phyloP scores from a whole-genome alignment of 1,284 basidiomycete genomes.

The Trametes polyzona region DNA sequence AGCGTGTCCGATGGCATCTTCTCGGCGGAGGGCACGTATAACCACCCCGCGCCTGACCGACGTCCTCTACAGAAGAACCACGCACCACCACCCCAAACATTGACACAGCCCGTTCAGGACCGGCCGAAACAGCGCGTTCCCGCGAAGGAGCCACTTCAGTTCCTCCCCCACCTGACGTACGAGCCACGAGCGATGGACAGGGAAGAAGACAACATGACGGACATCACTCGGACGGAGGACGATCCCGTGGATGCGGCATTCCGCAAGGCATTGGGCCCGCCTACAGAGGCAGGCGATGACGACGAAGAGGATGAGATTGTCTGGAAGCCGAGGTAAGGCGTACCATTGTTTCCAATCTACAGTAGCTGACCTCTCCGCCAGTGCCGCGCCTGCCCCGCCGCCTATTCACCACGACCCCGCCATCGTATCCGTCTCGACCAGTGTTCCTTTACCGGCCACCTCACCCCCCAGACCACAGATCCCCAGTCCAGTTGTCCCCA shows the following conservation, averaged over 20 bases:
- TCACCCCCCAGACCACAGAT: constrained; percentile 13
- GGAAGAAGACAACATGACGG: constrained; percentile 74
- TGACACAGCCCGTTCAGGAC: not conserved
- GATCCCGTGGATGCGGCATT: constrained; percentile 84
- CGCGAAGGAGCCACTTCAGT: not conserved
- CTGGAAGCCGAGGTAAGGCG: constrained; percentile 59
- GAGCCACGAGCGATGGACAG: constrained; percentile 32
- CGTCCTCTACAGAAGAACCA: not conserved
- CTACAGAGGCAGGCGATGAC: constrained; percentile 38
- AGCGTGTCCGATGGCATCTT: constrained; percentile 10
- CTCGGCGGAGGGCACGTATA: not conserved
- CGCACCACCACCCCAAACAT: not conserved
- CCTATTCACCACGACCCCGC: constrained; percentile 17
- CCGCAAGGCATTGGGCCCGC: constrained; percentile 55
- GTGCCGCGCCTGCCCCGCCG: constrained; percentile 10
- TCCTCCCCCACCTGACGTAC: constrained; percentile 12
- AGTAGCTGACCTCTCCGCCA: not conserved
- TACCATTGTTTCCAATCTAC: not conserved
- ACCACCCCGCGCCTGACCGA: not conserved
- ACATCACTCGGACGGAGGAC: constrained; percentile 75
- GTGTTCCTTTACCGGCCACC: constrained; percentile 3
- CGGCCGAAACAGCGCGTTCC: not conserved
- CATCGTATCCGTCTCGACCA: constrained; percentile 11
- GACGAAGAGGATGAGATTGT: constrained; percentile 67
- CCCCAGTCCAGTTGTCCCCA: constrained; percentile 13